Evolutionary conservation across 306 rosid species (phyloP).

Genomic region (Herpetospermum pedunculosum): DNA sequence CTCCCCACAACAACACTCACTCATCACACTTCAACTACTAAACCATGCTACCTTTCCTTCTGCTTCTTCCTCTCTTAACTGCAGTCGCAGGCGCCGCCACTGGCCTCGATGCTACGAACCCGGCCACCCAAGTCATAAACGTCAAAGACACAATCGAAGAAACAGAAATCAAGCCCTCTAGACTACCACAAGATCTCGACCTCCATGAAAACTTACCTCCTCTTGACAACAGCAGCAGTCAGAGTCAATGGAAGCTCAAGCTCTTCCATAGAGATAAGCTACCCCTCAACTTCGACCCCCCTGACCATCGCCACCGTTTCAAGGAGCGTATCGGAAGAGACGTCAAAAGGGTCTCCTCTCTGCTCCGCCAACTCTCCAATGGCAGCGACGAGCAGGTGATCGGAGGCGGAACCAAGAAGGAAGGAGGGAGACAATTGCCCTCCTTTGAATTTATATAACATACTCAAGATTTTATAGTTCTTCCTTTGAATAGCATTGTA

Average conservation of each 20-base stretch:
- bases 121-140: conserved; percentile 26
- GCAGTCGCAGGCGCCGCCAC: background rate
- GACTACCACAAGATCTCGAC: background rate
- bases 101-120: conserved; percentile 1
- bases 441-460: background rate
- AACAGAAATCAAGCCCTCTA: background rate
- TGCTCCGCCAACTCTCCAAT: conserved; percentile 26
- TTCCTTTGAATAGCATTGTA: background rate
- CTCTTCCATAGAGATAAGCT: conserved; percentile 65
- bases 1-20: background rate
- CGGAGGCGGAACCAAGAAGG: background rate
- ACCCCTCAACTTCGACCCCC: background rate
- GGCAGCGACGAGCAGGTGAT: background rate
- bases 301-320: conserved; percentile 17
- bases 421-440: background rate
- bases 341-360: conserved; percentile 33
- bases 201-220: background rate
- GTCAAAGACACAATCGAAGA: conserved; percentile 19
- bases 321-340: conserved; percentile 54
- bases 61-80: background rate
- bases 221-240: background rate
- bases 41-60: conserved; percentile 2
- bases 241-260: conserved; percentile 28
- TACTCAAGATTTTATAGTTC: background rate
- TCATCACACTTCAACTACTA: background rate